Evolutionary conservation across 768 basidiomycete species (phyloP), one percentile per base, ranked within the genome.

Genomic region (Mycena alexandri): DNA sequence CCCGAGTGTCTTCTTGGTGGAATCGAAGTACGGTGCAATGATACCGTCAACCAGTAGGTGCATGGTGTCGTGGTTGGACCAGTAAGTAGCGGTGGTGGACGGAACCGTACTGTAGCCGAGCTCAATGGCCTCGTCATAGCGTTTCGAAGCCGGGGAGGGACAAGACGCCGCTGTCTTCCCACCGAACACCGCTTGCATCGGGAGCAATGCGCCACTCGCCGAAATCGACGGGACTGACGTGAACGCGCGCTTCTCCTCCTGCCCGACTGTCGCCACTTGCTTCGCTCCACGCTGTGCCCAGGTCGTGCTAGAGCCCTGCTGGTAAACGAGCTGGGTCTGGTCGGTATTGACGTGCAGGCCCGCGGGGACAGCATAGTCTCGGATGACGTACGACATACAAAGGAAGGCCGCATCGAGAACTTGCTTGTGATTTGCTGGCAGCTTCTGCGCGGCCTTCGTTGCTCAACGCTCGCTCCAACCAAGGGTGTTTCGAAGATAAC

Each of bases 381-480:
- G 58, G 16, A 55, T 55, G 29, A 42, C 41, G 38, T 22, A 13
- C 10, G 38, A 22, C 38, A 38, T 38, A 22, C 61, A 25, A 22
- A 62, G 48, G 51, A 52, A 50, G 61, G 48, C 61, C 33, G 24
- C n/a, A 36, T 50, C 61, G 13, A 50, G 41, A 16, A 50, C 9
- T 14, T 62, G 19, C 21, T 74, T 62, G 5, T 54, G 48, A 50
- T 80, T 67, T 3, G 13, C 56, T 2, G 79, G 79, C 8, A 74
- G 33, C 57, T 80, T 80, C 62, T 80, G 79, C 13, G 75, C 77
- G 0, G 79, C 78, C 34, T 69, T 55, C 16, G 79, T 80, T 2
- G 72, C 64, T 0, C 46, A 42, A 9, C 47, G 21, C 74, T 13
- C 13, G 64, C 50, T 21, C 57, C 44, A 59, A 24, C 63, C 54